Conservation (phyloP, 1,284 basidiomycete species). For the Ceratobasidium sp. region DNA sequence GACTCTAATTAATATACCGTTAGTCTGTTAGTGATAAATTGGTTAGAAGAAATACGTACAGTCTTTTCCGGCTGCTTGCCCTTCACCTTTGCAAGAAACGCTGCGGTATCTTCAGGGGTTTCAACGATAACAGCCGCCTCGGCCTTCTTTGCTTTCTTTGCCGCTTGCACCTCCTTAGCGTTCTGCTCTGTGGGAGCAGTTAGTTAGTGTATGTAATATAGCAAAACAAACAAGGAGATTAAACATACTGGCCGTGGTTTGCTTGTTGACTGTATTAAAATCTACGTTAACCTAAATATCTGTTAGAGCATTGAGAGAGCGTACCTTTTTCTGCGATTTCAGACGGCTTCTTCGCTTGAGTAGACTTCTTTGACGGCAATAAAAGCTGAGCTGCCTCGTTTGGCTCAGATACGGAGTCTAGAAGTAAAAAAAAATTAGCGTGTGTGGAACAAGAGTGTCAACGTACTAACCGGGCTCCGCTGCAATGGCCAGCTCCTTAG, state of each 20-base stretch:
- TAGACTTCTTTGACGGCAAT: background rate
- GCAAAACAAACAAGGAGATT: background rate
- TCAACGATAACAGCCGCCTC: background rate
- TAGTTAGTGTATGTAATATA: background rate
- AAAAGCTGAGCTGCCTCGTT: background rate
- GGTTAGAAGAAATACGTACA: background rate
- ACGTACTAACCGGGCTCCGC: background rate
- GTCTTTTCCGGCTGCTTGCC: background rate
- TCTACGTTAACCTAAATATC: background rate
- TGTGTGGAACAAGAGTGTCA: background rate
- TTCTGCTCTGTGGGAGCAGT: background rate
- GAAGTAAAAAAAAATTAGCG: background rate
- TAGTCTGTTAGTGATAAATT: background rate
- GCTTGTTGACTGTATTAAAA: background rate
- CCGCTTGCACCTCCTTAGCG: background rate
- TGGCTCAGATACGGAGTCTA: background rate
- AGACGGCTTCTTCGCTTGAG: background rate
- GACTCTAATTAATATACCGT: background rate
- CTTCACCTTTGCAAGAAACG: background rate
- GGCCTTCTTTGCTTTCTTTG: background rate
- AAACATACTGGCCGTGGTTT: background rate
- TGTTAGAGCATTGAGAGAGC: background rate
- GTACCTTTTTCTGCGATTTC: background rate
- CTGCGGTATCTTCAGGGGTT: constrained; percentile 16
- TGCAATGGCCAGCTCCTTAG: background rate